Percentiles rank a stretch among this genome's conserved stretches.
These are phyloP conservation scores for Dentipellis sp. DNA, from an alignment of 768 basidiomycete genomes.

Conservation along the genomic window DNA sequence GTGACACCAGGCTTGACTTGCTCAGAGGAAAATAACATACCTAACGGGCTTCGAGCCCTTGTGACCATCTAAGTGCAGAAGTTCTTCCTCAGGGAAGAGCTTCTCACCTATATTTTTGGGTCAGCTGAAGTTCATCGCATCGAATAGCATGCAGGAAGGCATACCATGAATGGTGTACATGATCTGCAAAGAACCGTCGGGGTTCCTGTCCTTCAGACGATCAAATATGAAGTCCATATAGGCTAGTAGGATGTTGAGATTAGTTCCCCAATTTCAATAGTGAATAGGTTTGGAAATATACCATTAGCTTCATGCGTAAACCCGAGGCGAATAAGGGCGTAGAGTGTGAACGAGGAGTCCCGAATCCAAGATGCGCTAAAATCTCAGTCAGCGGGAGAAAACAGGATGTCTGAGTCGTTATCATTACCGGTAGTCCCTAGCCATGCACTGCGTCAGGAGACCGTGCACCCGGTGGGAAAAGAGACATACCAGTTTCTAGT, in stretches of 20 bases:
- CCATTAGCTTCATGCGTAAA: conserved; percentile 90
- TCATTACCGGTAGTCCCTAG: not conserved
- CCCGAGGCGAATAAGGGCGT: conserved; percentile 87
- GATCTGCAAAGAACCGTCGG: conserved; percentile 89
- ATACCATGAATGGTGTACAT: conserved; percentile 93
- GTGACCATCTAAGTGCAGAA: conserved; percentile 82
- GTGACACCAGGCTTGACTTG: not conserved
- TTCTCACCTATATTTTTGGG: conserved; percentile 34
- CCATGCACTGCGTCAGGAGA: not conserved
- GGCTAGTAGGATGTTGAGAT: conserved; percentile 30
- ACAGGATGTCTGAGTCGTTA: not conserved
- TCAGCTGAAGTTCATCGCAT: not conserved
- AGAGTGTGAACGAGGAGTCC: conserved; percentile 94
- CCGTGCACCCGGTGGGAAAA: not conserved
- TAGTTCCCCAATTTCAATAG: conserved; percentile 1
- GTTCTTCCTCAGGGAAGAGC: conserved; percentile 73
- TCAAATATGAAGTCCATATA: conserved; percentile 91
- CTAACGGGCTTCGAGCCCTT: conserved; percentile 79
- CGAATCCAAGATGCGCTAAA: conserved; percentile 80
- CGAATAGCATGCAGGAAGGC: not conserved
- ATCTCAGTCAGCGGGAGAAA: conserved; percentile 15
- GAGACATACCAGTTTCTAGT: conserved; percentile 69
- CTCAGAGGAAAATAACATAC: conserved; percentile 14
- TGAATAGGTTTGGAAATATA: conserved; percentile 19
- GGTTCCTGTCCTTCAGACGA: conserved; percentile 72